These are phyloP conservation scores for Sisymbrium irio DNA, from an alignment of 345 rosid genomes.

Conservation along the genomic window DNA sequence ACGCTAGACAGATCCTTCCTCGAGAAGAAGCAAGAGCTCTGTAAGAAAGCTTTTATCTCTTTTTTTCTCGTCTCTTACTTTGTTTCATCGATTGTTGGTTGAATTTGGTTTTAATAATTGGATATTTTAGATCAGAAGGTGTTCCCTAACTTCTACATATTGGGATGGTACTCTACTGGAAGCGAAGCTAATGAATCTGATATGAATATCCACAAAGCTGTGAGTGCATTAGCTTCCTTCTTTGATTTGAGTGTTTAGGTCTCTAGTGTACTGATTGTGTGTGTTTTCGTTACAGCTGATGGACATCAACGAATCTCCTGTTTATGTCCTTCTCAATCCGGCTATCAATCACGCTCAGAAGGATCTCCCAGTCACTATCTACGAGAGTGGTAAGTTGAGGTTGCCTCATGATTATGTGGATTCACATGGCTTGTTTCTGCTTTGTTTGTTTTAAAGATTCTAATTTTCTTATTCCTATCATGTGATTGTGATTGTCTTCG, in stretches of 20 bases:
- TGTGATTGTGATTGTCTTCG: constrained; percentile 22
- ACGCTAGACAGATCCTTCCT: constrained; percentile 87
- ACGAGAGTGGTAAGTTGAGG: constrained; percentile 67
- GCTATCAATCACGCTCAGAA: constrained; percentile 81
- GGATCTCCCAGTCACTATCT: constrained; percentile 90
- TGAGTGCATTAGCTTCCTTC: constrained; percentile 29
- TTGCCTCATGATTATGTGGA: neutral
- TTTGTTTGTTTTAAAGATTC: neutral
- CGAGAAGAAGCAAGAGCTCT: constrained; percentile 94
- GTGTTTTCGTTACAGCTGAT: constrained; percentile 58
- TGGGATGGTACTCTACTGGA: constrained; percentile 98
- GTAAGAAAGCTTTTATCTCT: neutral
- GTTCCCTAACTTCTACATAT: constrained; percentile 75
- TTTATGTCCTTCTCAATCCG: constrained; percentile 87
- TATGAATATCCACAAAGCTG: constrained; percentile 91
- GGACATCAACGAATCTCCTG: constrained; percentile 97
- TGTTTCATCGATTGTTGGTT: neutral
- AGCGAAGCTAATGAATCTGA: constrained; percentile 86
- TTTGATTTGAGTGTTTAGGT: neutral
- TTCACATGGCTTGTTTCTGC: neutral
- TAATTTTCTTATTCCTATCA: neutral
- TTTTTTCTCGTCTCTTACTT: neutral
- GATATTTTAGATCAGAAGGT: constrained; percentile 74
- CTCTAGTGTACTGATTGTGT: constrained; percentile 1
- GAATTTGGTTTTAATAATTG: neutral